These are phyloP conservation scores for Kodamaea ohmeri DNA, from an alignment of 1,139 yeast species.

Conservation along the genomic window DNA sequence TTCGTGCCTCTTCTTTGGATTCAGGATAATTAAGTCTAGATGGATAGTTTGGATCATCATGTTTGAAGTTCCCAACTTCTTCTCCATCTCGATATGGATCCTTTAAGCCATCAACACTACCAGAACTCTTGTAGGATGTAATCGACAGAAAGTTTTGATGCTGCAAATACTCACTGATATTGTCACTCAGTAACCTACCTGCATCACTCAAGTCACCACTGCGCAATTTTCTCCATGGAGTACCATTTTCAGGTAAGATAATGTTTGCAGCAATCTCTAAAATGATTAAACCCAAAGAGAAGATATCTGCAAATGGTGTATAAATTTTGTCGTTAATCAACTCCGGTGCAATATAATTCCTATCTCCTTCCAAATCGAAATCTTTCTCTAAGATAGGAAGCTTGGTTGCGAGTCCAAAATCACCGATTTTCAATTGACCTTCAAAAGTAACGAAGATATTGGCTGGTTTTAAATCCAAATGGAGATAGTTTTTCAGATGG, in stretches of 20 bases:
- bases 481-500: slow-evolving; percentile 74
- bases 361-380: slow-evolving; percentile 92
- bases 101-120: slow-evolving; percentile 4
- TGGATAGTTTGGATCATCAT: not conserved
- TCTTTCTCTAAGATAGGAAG: slow-evolving; percentile 54
- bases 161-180: slow-evolving; percentile 44
- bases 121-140: not conserved
- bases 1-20: not conserved
- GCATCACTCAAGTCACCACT: slow-evolving; percentile 97
- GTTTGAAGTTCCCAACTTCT: not conserved
- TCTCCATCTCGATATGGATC: slow-evolving; percentile 2
- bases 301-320: slow-evolving; percentile 91
- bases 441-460: slow-evolving; percentile 92
- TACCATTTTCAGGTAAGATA: slow-evolving; percentile 91
- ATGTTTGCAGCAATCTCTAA: slow-evolving; percentile 96
- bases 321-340: slow-evolving; percentile 78
- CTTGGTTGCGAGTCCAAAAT: slow-evolving; percentile 61
- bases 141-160: slow-evolving; percentile 30
- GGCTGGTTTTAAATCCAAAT: slow-evolving; percentile 91
- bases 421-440: slow-evolving; percentile 85
- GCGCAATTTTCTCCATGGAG: slow-evolving; percentile 93
- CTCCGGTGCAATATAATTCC: slow-evolving; percentile 98
- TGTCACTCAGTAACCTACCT: slow-evolving; percentile 69
- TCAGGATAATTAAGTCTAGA: not conserved
- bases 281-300: slow-evolving; percentile 87